Evolutionary conservation across 2,329 filamentous ascomycete genomes (phyloP).

Genomic region (Mariannaea sp.): DNA sequence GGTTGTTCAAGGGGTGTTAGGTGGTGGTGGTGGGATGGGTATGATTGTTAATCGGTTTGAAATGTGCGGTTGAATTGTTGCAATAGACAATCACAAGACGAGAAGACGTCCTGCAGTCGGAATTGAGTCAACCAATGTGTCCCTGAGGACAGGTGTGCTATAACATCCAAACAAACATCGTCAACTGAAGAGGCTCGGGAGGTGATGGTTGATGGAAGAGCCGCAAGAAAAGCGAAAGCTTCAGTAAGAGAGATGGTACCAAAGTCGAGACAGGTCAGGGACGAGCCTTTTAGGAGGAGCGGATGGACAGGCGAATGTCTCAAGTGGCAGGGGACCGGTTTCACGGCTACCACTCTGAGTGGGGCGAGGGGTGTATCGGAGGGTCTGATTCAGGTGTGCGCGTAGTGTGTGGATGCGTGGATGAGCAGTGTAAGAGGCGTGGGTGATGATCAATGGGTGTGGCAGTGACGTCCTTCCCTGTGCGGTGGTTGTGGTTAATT

Average conservation of each 20-base stretch:
- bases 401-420: constrained; percentile 22
- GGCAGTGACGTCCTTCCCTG: constrained; percentile 37
- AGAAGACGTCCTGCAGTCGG: constrained; percentile 23
- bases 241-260: constrained; percentile 25
- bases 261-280: constrained; percentile 30
- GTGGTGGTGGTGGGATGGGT: neutral
- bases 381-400: too few relatives aligned
- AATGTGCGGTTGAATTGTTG: neutral
- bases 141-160: constrained; percentile 47
- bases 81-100: neutral
- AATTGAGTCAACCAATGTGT: constrained; percentile 33
- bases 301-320: constrained; percentile 30
- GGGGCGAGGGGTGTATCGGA: constrained; percentile 18
- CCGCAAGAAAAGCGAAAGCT: constrained; percentile 17
- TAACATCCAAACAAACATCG: constrained; percentile 44
- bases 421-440: constrained; percentile 9
- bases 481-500: too few relatives aligned
- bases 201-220: constrained; percentile 21
- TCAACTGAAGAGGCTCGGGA: constrained; percentile 32
- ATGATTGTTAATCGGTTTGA: neutral
- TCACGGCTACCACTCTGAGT: constrained; percentile 27
- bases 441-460: constrained; percentile 25
- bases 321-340: constrained; percentile 32
- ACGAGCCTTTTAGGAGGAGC: constrained; percentile 36
- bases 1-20: neutral